Conservation (phyloP, 331 rosid species). For the Malus hybrid region DNA sequence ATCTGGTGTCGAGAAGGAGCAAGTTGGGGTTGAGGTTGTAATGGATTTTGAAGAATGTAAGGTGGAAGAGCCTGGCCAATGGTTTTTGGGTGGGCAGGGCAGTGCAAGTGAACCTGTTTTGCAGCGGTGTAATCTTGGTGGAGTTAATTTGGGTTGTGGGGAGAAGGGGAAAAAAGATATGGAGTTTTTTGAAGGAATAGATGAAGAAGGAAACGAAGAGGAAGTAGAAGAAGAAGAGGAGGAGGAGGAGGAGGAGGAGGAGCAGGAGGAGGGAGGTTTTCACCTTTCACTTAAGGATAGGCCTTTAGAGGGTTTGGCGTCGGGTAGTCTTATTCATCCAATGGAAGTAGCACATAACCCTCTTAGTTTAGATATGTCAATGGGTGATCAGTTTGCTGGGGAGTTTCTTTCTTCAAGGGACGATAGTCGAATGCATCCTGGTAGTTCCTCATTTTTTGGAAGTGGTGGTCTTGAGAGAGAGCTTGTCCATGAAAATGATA, state of each 20-base stretch:
- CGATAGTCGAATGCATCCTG: slow-evolving; percentile 44
- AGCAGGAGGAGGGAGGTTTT: slow-evolving; percentile 31
- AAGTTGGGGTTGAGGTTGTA: slow-evolving; percentile 22
- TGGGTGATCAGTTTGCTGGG: slow-evolving; percentile 44
- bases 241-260: slow-evolving; percentile 44
- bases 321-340: slow-evolving; percentile 9
- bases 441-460: slow-evolving; percentile 44
- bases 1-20: not conserved
- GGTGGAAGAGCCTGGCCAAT: slow-evolving; percentile 41
- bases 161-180: slow-evolving; percentile 16
- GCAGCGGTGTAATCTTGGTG: slow-evolving; percentile 37
- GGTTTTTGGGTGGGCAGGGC: slow-evolving; percentile 46
- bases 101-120: slow-evolving; percentile 32
- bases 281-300: slow-evolving; percentile 44
- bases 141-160: slow-evolving; percentile 17
- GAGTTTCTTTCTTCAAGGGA: slow-evolving; percentile 66
- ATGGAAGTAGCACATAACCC: slow-evolving; percentile 45
- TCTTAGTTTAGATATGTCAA: slow-evolving; percentile 55
- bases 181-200: slow-evolving; percentile 11
- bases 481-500: slow-evolving; percentile 40
- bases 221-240: not conserved
- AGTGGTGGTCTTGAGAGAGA: slow-evolving; percentile 73
- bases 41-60: slow-evolving; percentile 52
- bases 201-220: slow-evolving; percentile 31
- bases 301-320: slow-evolving; percentile 39